Conservation (phyloP, 192 early-diverging fungal genomes). For the Obelidium mucronatum region DNA sequence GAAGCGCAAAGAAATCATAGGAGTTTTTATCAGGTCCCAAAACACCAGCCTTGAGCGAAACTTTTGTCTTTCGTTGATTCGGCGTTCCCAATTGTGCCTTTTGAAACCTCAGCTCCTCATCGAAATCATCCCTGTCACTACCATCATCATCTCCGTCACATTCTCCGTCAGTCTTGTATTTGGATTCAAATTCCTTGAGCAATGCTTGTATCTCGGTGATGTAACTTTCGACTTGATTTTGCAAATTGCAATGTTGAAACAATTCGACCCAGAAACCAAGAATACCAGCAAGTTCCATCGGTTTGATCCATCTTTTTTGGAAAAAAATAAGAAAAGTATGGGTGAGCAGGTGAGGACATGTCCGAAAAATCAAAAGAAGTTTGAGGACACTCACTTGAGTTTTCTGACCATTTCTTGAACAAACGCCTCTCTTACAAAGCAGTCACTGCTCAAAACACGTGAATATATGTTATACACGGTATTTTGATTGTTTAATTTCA, state of each 20-base stretch:
- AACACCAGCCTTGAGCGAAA: conserved; percentile 45
- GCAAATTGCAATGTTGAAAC: background rate
- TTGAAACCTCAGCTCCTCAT: background rate
- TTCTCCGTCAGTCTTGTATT: background rate
- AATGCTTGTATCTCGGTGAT: background rate
- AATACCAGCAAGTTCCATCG: background rate
- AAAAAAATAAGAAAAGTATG: too few species aligned
- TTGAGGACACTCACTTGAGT: conserved; percentile 31
- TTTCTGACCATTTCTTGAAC: conserved; percentile 13
- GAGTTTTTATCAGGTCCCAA: conserved; percentile 43
- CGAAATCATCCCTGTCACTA: background rate
- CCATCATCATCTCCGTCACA: background rate
- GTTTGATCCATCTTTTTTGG: background rate
- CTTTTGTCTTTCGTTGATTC: conserved; percentile 42
- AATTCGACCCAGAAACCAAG: background rate
- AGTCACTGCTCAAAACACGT: conserved; percentile 1
- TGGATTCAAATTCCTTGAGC: background rate
- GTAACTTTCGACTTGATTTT: background rate
- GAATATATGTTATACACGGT: conserved; percentile 17
- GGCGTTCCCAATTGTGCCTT: background rate
- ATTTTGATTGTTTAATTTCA: conserved; percentile 12
- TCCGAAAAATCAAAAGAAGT: background rate
- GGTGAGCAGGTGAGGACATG: background rate
- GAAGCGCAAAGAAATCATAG: conserved; percentile 22
- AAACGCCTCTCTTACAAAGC: conserved; percentile 7